These are phyloP conservation scores for Lagerstroemia speciosa DNA, from an alignment of 345 rosid genomes.

Conservation along the genomic window DNA sequence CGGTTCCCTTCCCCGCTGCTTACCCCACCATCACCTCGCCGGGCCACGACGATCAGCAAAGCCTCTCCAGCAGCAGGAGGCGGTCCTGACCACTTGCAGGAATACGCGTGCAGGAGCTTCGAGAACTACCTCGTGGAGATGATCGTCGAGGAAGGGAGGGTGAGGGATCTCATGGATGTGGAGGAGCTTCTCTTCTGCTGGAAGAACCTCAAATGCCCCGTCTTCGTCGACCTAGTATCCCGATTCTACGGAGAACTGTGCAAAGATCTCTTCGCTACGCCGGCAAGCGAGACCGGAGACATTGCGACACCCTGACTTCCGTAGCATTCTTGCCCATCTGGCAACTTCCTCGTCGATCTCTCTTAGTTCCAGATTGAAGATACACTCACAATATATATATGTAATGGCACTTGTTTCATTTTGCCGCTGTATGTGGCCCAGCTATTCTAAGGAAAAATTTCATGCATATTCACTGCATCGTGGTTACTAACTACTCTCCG, in stretches of 20 bases:
- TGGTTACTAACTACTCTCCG: no score
- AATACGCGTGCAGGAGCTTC: slow-evolving; percentile 76
- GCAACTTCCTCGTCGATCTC: neutral
- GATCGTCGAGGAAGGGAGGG: slow-evolving; percentile 70
- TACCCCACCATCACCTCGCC: neutral
- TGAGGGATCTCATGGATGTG: slow-evolving; percentile 61
- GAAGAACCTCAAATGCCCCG: slow-evolving; percentile 75
- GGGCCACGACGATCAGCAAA: neutral
- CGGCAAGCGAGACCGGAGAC: neutral
- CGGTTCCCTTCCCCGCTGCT: neutral
- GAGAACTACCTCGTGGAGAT: slow-evolving; percentile 79
- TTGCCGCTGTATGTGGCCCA: no score
- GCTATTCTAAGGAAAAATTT: no score
- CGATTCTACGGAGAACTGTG: slow-evolving; percentile 84
- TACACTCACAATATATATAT: no score
- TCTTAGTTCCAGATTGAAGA: no score
- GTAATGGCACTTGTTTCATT: no score
- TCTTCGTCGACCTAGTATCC: slow-evolving; percentile 60
- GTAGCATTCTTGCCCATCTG: neutral
- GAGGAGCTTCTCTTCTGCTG: slow-evolving; percentile 83
- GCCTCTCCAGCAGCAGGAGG: neutral
- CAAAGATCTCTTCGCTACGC: slow-evolving; percentile 39
- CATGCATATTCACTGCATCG: no score
- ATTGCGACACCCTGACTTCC: neutral
- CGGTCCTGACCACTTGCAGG: slow-evolving; percentile 23